Evolutionary conservation across 106 monocot genomes (phyloP), one percentile per base, ranked within the genome.

Genomic region (Platanthera guangdongensis): DNA sequence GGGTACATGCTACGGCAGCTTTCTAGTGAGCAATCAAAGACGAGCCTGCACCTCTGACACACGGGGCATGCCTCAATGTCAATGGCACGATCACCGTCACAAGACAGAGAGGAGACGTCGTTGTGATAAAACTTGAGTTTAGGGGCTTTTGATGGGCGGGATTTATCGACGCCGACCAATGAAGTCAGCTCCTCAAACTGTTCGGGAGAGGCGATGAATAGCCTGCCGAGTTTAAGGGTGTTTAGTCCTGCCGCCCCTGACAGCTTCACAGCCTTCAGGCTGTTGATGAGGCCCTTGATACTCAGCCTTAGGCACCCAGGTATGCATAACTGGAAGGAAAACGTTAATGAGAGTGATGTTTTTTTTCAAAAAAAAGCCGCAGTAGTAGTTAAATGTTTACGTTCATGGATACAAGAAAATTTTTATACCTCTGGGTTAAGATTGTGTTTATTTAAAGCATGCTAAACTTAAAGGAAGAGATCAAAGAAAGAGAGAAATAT

Each of bases 61-160:
- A 67, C 14, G 16, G 88, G 87, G 65, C 90, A 91, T 32, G 73
- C 50, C 75, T 91, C 90, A 50, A 91, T 84, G 74, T 91, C 90
- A 60, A 91, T 50, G 11, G 80, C 52, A 39, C 51, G 47, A 5
- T 79, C 85, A 77, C 85, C 87, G 69, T 82, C 57, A 47, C n/a
- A 14, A 14, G 49, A 54, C 69, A 57, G 32, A 47, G 77, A 81
- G 53, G 76, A 77, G 21, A 51, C 22, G 0, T 18, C 19, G 54
- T 47, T 39, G 76, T 91, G 85, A 80, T 81, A 88, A 62, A 86
- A 85, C 28, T 73, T 59, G 8, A 75, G 84, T 53, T 77, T 82
- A 18, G 1, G 59, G 19, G 48, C 14, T 48, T 78, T 67, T 6
- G 12, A 45, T 55, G 50, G 57, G 59, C 50, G 75, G 0, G 14